Evolutionary conservation across 768 basidiomycete genomes (phyloP), one percentile per base, ranked within the genome.

Genomic region (Heimioporus sp.): DNA sequence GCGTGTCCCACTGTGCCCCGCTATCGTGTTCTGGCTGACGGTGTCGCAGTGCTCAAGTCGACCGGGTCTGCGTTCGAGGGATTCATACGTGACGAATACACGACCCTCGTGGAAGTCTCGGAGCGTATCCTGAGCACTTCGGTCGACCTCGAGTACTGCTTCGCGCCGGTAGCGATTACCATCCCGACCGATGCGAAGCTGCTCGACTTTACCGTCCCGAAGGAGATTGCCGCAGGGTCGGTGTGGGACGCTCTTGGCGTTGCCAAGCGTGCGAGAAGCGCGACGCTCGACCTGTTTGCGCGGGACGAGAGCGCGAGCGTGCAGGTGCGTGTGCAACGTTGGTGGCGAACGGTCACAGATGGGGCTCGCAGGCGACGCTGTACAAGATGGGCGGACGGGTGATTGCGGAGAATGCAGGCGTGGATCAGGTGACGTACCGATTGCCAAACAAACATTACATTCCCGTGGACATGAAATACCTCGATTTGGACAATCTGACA

Each of bases 391-490:
- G 79, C 0, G 80, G 88, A 55, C 76, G 78, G 2, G 76, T 98
- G 57, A 71, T 97, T 28, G 70, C 70, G 2, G 83, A 88, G 66
- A 87, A 92, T 61, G 66, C 68, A 3, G 73, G 73, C 2, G 76
- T 97, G 12, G 65, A 76, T 39, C 69, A 69, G 3, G 86, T 90
- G 31, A 76, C 78, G 13, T 97, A 96, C 70, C 69, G 72, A 39
- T 77, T 97, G 3, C 95, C 96, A 2, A 98, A 98, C 76, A 92
- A 94, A 72, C 95, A 97, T 65, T 98, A 96, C 68, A 81, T 97
- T 59, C 89, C 90, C 0, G 90, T 94, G 43, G 83, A 90, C 67
- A 87, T 92, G 84, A 70, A 69, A 48, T 90, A 90, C 54, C 71
- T 87, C 40, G 82, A 81, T 2, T 65, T 87, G 10, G 87, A 90